Percentiles rank a stretch among this genome's conserved stretches.
Conservation (phyloP, 768 basidiomycete species). For the Tremella fuciformis region DNA sequence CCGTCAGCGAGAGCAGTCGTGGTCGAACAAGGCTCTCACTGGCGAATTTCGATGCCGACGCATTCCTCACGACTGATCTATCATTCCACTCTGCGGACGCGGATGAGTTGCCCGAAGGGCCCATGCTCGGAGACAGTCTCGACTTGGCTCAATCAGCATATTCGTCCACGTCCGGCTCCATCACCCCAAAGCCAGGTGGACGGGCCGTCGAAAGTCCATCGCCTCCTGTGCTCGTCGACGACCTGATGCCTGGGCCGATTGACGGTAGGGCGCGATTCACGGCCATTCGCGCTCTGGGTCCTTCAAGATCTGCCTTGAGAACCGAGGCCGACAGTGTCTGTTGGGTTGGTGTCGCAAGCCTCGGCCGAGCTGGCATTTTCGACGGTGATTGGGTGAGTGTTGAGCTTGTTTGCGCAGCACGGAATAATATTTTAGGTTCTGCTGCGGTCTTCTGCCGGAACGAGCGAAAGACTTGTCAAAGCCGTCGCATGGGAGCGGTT, state of each 20-base stretch:
- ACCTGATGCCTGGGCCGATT: constrained; percentile 3
- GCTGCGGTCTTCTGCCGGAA: neutral
- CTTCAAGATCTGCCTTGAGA: neutral
- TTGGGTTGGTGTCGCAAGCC: constrained; percentile 46
- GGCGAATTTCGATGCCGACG: constrained; percentile 45
- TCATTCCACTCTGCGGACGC: constrained; percentile 10
- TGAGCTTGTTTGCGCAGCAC: neutral
- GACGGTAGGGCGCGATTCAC: constrained; percentile 18
- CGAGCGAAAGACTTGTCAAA: constrained; percentile 32
- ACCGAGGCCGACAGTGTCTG: constrained; percentile 31
- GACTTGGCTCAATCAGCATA: constrained; percentile 16
- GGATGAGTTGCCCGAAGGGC: constrained; percentile 16
- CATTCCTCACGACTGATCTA: constrained; percentile 39
- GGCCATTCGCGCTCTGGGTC: constrained; percentile 18
- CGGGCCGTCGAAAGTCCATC: constrained; percentile 17
- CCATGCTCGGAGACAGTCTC: constrained; percentile 7
- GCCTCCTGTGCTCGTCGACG: constrained; percentile 10
- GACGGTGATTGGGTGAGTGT: constrained; percentile 49
- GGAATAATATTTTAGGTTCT: constrained; percentile 15
- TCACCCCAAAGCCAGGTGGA: constrained; percentile 38
- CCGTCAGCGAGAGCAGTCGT: constrained; percentile 14
- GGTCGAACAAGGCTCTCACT: constrained; percentile 23
- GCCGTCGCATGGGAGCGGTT: constrained; percentile 38
- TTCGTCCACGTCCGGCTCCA: constrained; percentile 32
- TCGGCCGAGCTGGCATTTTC: constrained; percentile 49